Evolutionary conservation across 1,284 basidiomycete genomes (phyloP), one percentile per base, ranked within the genome.

Genomic region (Lentinula novae-zelandiae): DNA sequence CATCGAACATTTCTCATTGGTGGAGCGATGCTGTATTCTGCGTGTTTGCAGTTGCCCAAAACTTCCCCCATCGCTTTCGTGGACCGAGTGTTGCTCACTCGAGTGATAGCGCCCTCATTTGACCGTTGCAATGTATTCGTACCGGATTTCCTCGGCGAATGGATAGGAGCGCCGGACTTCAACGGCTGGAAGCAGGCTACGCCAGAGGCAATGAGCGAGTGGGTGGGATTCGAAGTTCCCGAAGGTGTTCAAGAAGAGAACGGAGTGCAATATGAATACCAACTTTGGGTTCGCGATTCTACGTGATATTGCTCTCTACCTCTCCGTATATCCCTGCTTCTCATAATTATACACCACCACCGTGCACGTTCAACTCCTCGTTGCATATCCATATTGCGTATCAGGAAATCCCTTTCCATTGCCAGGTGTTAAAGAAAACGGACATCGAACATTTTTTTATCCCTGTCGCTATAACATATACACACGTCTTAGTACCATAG

Each of bases 41-140:
- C 90, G 63, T 78, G 85, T 15, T 80, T 95, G 15, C 73, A 75
- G 13, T 68, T 82, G 1, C 65, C 72, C 20, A 67, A 73, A 48
- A 66, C 73, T 46, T 74, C 72, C 6, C 62, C 70, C 4, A 68
- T 67, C 1, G 72, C 78, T 9, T 78, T 82, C 60, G 88, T 90
- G 48, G 85, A 94, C 71, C 86, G 92, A 38, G 81, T 97, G 66
- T 82, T 99, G 57, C 81, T 99, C 60, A 99, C 97, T 2, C 87
- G 95, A 2, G 83, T 99, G 62, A 67, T 89, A 36, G 77, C 80
- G 13, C 93, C 93, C 0, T 78, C 80, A 8, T 95, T 93, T 69
- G 78, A 85, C 4, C 82, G 88, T 42, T 98, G 95, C 74, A 96
- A 98, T 72, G 86, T 89, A 13, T 92, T 91, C 76, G 86, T 99